Conservation (phyloP, 2,329 filamentous ascomycete genomes). For the Neoscytalidium dimidiatum region DNA sequence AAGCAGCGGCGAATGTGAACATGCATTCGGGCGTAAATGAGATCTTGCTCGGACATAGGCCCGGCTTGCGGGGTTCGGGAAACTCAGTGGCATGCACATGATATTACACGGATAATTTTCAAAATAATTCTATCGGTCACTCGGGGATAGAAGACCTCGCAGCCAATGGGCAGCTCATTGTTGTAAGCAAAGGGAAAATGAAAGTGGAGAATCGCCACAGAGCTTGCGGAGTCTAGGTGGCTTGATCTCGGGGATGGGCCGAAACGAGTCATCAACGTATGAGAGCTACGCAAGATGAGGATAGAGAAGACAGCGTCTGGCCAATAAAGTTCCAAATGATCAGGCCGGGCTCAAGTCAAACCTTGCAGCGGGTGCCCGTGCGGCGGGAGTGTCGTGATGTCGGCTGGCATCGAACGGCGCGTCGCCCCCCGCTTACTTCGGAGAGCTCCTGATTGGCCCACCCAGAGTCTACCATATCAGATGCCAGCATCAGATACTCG, state of each 20-base stretch:
- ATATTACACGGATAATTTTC: not conserved
- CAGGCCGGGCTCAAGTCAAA: not conserved
- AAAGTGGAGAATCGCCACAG: conserved; percentile 1
- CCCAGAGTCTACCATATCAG: conserved; percentile 1
- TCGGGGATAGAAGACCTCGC: not conserved
- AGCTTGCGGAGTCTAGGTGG: not conserved
- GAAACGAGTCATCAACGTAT: conserved; percentile 1
- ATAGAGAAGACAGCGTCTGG: not conserved
- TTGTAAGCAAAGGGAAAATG: not conserved
- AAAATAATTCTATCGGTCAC: not conserved
- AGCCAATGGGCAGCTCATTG: not conserved
- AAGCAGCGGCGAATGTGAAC: too few species aligned
- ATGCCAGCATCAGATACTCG: conserved; percentile 18
- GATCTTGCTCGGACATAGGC: not conserved
- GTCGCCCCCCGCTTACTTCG: conserved; percentile 15
- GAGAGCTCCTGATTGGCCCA: conserved; percentile 4
- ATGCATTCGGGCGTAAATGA: not conserved
- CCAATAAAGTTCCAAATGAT: not conserved
- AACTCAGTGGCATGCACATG: not conserved
- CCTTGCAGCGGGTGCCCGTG: conserved; percentile 10
- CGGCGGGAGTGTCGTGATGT: conserved; percentile 11
- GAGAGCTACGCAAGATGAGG: not conserved
- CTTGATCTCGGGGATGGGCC: not conserved
- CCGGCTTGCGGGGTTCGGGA: not conserved
- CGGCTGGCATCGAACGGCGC: conserved; percentile 11